Conservation (phyloP, 345 rosid genomes). For the Anastatica hierochuntica region DNA sequence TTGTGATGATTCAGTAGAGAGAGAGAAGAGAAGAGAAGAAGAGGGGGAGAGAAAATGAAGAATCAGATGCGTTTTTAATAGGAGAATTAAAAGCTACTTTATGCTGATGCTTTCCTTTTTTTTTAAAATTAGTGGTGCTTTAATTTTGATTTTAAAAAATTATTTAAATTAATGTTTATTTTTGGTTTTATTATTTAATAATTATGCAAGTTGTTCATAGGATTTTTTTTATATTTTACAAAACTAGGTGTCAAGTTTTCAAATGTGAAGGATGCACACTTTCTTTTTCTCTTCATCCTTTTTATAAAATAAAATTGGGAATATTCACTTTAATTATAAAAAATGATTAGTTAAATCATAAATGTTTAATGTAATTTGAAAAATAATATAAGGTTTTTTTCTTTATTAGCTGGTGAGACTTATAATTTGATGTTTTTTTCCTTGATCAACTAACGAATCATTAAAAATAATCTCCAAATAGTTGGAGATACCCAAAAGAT, state of each 20-base stretch:
- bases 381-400: background rate
- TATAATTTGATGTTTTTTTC: background rate
- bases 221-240: background rate
- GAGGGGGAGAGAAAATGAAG: conserved; percentile 14
- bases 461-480: background rate
- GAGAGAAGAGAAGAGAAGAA: background rate
- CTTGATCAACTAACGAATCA: background rate
- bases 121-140: conserved; percentile 4
- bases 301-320: background rate
- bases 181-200: background rate
- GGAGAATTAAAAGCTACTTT: conserved; percentile 16
- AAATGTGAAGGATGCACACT: background rate
- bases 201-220: background rate
- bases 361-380: background rate
- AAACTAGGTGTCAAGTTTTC: conserved; percentile 11
- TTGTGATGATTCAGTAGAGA: background rate
- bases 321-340: background rate
- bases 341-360: background rate
- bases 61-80: conserved; percentile 18
- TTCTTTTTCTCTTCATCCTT: background rate
- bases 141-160: background rate
- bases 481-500: background rate
- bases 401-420: background rate
- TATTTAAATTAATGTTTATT: background rate
- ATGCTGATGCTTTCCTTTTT: background rate